These are phyloP conservation scores for Aspergillus sparsus DNA, from an alignment of 495 filamentous ascomycete species.

Conservation along the genomic window DNA sequence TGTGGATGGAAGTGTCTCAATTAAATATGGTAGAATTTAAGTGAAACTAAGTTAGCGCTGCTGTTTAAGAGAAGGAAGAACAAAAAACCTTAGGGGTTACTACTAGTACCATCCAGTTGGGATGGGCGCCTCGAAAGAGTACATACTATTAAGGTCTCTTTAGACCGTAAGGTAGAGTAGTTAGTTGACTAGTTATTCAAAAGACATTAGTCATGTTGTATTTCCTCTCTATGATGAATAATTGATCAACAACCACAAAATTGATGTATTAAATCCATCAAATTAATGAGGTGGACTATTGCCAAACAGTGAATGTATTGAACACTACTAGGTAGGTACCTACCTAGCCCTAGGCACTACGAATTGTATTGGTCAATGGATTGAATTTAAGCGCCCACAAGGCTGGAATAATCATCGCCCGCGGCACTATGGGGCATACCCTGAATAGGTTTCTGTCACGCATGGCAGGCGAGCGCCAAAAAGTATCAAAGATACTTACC, in stretches of 20 bases:
- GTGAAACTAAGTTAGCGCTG: neutral
- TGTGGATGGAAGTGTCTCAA: neutral
- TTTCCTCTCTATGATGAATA: neutral
- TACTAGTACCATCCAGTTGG: no score
- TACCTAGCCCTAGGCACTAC: no score
- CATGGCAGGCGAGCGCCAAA: no score
- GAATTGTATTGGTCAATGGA: neutral
- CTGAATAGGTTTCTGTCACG: neutral
- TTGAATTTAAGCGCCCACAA: conserved; percentile 1
- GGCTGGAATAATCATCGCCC: neutral
- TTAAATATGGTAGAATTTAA: neutral
- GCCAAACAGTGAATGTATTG: neutral
- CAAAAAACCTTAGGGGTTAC: neutral
- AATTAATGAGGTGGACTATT: neutral
- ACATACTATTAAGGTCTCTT: no score
- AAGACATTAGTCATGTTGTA: neutral
- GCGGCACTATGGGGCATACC: no score
- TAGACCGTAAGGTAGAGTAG: no score
- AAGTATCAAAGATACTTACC: no score
- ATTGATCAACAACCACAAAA: neutral
- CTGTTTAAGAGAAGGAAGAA: neutral
- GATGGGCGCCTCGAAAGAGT: neutral
- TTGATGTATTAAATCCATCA: neutral
- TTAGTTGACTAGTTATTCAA: no score
- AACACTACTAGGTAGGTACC: no score